Base-by-base conservation (phyloP, 192 early-diverging fungal genomes). In the Spizellomyces sp. region DNA sequence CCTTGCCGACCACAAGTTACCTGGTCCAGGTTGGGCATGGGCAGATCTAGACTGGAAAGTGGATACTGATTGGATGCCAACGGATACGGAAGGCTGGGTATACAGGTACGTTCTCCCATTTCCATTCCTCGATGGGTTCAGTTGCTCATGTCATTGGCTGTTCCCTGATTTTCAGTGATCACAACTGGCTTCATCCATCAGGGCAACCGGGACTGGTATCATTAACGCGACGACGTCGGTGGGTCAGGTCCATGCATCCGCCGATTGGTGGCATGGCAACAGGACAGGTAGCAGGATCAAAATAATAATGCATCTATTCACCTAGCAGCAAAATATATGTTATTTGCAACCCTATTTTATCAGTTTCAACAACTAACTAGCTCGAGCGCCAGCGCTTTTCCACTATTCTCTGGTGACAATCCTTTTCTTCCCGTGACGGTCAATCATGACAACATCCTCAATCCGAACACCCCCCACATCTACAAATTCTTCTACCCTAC, bases 1-100 rank as follows among this genome's bases (percentile, higher is more conserved):
- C 46, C 83, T 87, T 27, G 79, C 76, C 48, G 70, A 82, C 66
- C 86, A 85, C 77, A 71, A 81, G 71, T 80, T 88, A 4, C 87
- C 81, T 5, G 70, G 77, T 2, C 80, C 79, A 43, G 77, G 48
- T 17, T 89, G 78, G 70, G 78, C 75, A 47, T 90, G 87, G 74
- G 81, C 80, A 45, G 82, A 83, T 36, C 43, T 55, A 59, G 85
- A 84, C 56, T 90, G 89, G 90, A 71, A 83, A 58, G 55, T 86
- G 22, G 87, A 88, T 58, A 65, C 67, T 21, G 68, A 69, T 7
- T 77, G 80, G 80, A 56, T 75, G 6, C 8, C 45, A 22, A 72
- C 70, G 27, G 70, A 72, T 22, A 14, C 61, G 9, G 62, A 72
- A 41, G 70, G 70, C 5, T 72, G 70, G 70, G 70, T 72, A 1